Conservation (phyloP, 495 filamentous ascomycete genomes). For the Usnea hakonensis region DNA sequence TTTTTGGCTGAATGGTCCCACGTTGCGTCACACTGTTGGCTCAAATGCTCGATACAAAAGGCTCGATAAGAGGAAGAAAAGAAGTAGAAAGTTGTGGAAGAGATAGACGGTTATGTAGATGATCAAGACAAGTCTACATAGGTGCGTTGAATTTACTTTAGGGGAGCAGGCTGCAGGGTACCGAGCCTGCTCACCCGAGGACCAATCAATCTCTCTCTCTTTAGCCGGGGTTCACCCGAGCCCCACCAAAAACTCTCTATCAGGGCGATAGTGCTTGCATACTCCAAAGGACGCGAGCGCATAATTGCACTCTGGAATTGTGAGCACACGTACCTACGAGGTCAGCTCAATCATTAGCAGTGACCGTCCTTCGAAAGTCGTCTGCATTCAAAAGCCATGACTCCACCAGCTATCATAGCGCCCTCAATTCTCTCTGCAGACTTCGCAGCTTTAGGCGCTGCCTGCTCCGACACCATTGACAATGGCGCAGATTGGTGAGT, state of each 20-base stretch:
- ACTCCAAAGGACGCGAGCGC: not conserved
- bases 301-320: not conserved
- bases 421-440: slow-evolving; percentile 96
- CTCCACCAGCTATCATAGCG: slow-evolving; percentile 85
- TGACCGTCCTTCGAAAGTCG: not conserved
- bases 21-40: not conserved
- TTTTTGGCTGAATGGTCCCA: not conserved
- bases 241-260: not conserved
- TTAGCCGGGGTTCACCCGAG: not conserved
- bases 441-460: slow-evolving; percentile 77
- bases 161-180: too few relatives aligned
- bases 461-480: slow-evolving; percentile 73
- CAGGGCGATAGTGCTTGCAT: not conserved
- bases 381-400: slow-evolving; percentile 45
- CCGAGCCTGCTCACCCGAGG: too few relatives aligned
- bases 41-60: not conserved
- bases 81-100: too few relatives aligned
- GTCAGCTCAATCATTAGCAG: not conserved
- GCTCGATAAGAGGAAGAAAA: not conserved
- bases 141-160: too few relatives aligned
- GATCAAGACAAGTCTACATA: too few relatives aligned
- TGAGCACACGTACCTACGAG: not conserved
- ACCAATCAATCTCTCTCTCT: too few relatives aligned
- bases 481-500: slow-evolving; percentile 68
- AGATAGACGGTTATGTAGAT: too few relatives aligned